These are phyloP conservation scores for Ustilago vetiveriae DNA, from an alignment of 1,284 basidiomycete genomes.

Conservation along the genomic window DNA sequence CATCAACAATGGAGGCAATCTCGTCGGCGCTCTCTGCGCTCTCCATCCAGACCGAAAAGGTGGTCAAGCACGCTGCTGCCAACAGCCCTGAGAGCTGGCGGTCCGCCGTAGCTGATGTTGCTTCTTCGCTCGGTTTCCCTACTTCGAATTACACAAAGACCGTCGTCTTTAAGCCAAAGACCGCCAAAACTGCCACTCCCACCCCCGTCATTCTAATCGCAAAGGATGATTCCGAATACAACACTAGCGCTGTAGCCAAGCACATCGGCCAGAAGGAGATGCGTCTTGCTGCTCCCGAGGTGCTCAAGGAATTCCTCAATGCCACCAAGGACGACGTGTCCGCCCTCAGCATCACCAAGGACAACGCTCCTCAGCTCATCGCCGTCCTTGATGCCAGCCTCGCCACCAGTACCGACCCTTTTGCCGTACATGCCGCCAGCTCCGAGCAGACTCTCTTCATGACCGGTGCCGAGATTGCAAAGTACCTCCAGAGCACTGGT, in stretches of 20 bases:
- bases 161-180: slow-evolving; percentile 89
- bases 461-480: slow-evolving; percentile 55
- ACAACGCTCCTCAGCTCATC: slow-evolving; percentile 53
- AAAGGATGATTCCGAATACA: slow-evolving; percentile 81
- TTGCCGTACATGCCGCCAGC: slow-evolving; percentile 60
- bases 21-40: slow-evolving; percentile 50
- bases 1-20: slow-evolving; percentile 40
- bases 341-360: slow-evolving; percentile 56
- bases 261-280: slow-evolving; percentile 88
- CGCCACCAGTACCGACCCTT: slow-evolving; percentile 49
- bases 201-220: slow-evolving; percentile 88
- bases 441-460: slow-evolving; percentile 62
- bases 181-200: slow-evolving; percentile 83
- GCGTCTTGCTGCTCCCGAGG: slow-evolving; percentile 85
- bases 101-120: slow-evolving; percentile 45
- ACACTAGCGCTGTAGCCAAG: slow-evolving; percentile 76
- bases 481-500: slow-evolving; percentile 59
- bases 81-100: slow-evolving; percentile 54
- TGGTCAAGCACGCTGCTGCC: slow-evolving; percentile 55
- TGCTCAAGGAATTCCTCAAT: slow-evolving; percentile 83
- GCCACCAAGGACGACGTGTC: slow-evolving; percentile 81
- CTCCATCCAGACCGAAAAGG: slow-evolving; percentile 49
- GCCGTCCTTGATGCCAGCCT: slow-evolving; percentile 56
- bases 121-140: slow-evolving; percentile 32
- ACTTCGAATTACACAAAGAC: slow-evolving; percentile 71